Evolutionary conservation across 495 filamentous ascomycete genomes (phyloP).

Genomic region (Xylaria nigripes): DNA sequence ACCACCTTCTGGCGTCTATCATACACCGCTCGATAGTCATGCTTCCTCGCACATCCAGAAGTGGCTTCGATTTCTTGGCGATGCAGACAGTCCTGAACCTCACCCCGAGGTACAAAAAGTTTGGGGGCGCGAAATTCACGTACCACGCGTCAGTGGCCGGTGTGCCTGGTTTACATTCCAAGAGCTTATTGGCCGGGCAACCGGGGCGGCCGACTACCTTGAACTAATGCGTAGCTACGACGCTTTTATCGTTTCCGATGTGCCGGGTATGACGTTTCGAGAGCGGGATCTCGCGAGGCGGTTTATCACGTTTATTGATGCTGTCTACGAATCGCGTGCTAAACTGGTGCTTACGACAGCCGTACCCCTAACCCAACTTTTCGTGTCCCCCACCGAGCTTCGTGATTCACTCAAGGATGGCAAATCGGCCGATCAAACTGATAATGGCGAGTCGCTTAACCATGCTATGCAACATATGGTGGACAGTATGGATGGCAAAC

Average conservation of each 20-base stretch:
- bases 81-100: slow-evolving; percentile 68
- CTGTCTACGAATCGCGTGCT: slow-evolving; percentile 79
- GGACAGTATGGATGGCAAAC: slow-evolving; percentile 87
- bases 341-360: slow-evolving; percentile 89
- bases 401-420: slow-evolving; percentile 41
- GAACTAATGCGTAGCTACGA: slow-evolving; percentile 88
- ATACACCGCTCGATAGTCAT: slow-evolving; percentile 66
- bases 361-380: slow-evolving; percentile 75
- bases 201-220: slow-evolving; percentile 87
- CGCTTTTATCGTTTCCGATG: slow-evolving; percentile 81
- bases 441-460: slow-evolving; percentile 53
- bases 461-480: slow-evolving; percentile 84
- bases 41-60: slow-evolving; percentile 76
- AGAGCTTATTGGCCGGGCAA: slow-evolving; percentile 79
- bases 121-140: slow-evolving; percentile 85
- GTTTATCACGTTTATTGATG: slow-evolving; percentile 97
- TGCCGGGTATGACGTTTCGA: slow-evolving; percentile 82
- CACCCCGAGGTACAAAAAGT: slow-evolving; percentile 71
- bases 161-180: slow-evolving; percentile 86
- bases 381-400: slow-evolving; percentile 76
- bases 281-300: slow-evolving; percentile 82
- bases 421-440: slow-evolving; percentile 35
- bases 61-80: slow-evolving; percentile 91
- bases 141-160: slow-evolving; percentile 78
- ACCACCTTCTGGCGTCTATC: slow-evolving; percentile 88